Evolutionary conservation across 345 rosid genomes (phyloP), one percentile per base, ranked within the genome.

Genomic region (Camelina neglecta): DNA sequence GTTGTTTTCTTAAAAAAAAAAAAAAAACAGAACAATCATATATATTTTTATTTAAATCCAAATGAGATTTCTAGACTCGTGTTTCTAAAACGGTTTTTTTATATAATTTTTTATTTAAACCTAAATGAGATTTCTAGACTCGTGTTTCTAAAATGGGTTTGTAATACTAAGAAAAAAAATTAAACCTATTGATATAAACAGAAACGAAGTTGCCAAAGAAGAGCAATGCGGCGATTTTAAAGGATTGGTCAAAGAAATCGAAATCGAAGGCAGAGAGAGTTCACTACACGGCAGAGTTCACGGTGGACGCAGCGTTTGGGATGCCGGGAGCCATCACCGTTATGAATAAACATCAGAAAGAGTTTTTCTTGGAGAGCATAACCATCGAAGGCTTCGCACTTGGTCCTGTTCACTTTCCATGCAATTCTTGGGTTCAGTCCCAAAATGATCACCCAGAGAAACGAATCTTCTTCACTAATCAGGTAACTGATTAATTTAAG

Each of bases 391-490:
- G 96, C 11, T 95, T 92, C 71, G 84, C 97, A 38, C 59, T 73
- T 70, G 97, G 96, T 9, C 89, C 96, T 4, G 82, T 95, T 44
- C 93, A 95, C 78, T 95, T 95, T 59, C 94, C 93, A 60, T 95
- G 98, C 80, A 92, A 89, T 56, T 95, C 99, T 5, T 95, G 97
- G 99, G 97, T 95, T 2, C 99, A 92, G 75, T 80, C 98, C 60
- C 78, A 45, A 60, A 92, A 86, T 62, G 84, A 90, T 76, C 89
- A 87, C 69, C 86, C 90, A 11, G 81, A 63, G 10, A 85, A 82
- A 75, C 79, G 99, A 65, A 87, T 92, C 2, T 87, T 95, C 81
- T 95, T 95, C 83, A 73, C 88, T 73, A 95, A 95, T 75, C 76
- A 90, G 99, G 99, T 92, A 79, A 24, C 11, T 60, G 0, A 38